Evolutionary conservation across 1,139 yeast genomes (phyloP).

Genomic region (Kodamaea arcana): DNA sequence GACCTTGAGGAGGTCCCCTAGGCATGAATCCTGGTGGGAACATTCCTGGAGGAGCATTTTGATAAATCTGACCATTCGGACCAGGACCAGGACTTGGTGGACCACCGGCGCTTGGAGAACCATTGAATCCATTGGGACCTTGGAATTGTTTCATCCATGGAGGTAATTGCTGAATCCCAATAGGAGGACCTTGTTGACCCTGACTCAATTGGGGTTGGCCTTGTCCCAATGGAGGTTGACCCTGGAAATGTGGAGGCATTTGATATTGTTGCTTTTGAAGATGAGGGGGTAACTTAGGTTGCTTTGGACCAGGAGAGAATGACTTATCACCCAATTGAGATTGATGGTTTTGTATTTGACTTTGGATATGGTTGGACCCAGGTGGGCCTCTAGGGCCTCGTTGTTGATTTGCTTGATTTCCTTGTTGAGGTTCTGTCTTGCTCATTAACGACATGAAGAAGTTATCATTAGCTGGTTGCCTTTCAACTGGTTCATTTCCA

Average conservation of each 20-base stretch:
- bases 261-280: slow-evolving; percentile 9
- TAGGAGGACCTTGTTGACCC: slow-evolving; percentile 1
- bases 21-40: slow-evolving; percentile 11
- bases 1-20: slow-evolving; percentile 7
- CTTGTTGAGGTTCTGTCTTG: slow-evolving; percentile 23
- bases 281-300: slow-evolving; percentile 5
- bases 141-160: slow-evolving; percentile 3
- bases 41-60: slow-evolving; percentile 12
- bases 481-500: slow-evolving; percentile 1
- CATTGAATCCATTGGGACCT: slow-evolving; percentile 5
- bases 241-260: slow-evolving; percentile 15
- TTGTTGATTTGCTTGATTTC: slow-evolving; percentile 9
- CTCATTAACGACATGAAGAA: slow-evolving; percentile 52
- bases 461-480: slow-evolving; percentile 34
- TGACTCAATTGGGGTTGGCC: slow-evolving; percentile 6
- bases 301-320: slow-evolving; percentile 6
- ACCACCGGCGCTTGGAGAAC: background rate
- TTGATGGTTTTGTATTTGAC: slow-evolving; percentile 1
- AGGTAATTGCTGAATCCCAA: slow-evolving; percentile 1
- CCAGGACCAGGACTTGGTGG: background rate
- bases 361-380: background rate
- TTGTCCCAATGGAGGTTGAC: slow-evolving; percentile 1
- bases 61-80: background rate
- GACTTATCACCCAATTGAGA: slow-evolving; percentile 4
- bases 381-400: slow-evolving; percentile 1